Conservation (phyloP, 1,139 yeast species). For the Petasospora fabianii region DNA sequence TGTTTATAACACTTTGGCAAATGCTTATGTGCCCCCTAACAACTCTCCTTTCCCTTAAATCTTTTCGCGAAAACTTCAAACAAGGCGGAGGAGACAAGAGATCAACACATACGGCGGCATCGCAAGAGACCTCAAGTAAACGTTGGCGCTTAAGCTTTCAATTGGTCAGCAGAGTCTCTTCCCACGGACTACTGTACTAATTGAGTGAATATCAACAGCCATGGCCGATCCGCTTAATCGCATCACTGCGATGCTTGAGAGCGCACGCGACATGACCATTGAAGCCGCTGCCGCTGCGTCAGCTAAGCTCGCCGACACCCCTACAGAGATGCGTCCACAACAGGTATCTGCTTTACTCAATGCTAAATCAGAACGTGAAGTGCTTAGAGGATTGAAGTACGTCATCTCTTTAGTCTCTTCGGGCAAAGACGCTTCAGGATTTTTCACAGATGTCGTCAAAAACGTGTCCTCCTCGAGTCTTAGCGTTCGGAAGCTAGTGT, state of each 20-base stretch:
- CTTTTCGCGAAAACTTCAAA: too few relatives aligned
- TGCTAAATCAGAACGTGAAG: slow-evolving; percentile 69
- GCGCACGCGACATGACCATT: slow-evolving; percentile 74
- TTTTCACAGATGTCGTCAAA: slow-evolving; percentile 86
- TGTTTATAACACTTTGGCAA: too few relatives aligned
- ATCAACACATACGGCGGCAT: too few relatives aligned
- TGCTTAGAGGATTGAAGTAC: slow-evolving; percentile 71
- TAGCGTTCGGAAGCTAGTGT: slow-evolving; percentile 73
- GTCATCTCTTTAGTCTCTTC: slow-evolving; percentile 63
- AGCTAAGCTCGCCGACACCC: slow-evolving; percentile 56
- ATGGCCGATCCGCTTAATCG: slow-evolving; percentile 53
- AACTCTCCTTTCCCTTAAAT: too few relatives aligned
- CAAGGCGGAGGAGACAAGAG: too few relatives aligned
- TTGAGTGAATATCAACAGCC: background rate
- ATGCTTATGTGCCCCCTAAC: too few relatives aligned
- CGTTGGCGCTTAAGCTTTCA: too few relatives aligned
- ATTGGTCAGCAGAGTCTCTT: too few relatives aligned
- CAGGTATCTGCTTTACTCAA: slow-evolving; percentile 66
- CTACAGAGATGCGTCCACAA: slow-evolving; percentile 49
- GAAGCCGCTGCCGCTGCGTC: slow-evolving; percentile 84
- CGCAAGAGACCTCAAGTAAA: too few relatives aligned
- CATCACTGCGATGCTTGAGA: slow-evolving; percentile 63
- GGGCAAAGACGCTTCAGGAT: slow-evolving; percentile 58
- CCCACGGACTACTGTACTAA: too few relatives aligned
- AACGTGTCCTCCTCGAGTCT: slow-evolving; percentile 72